phyloP scores from a whole-genome alignment of 805 yeast species.

The Lachancea mirantina region DNA sequence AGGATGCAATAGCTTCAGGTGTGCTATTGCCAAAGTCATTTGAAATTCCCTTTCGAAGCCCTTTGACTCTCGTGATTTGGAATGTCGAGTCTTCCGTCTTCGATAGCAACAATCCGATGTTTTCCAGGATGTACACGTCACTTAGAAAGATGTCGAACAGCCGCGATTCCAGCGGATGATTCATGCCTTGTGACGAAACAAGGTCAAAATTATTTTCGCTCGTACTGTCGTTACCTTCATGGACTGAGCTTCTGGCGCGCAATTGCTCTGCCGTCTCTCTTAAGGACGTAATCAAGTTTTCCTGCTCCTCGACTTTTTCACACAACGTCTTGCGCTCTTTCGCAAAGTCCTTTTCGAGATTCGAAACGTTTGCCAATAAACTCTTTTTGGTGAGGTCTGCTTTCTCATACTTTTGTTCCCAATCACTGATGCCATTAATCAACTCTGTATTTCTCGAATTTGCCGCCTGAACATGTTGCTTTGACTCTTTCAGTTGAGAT shows the following conservation, averaged over 20 bases:
- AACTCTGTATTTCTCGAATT: constrained; percentile 12
- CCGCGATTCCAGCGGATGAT: constrained; percentile 5
- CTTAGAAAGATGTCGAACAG: constrained; percentile 36
- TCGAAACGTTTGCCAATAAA: constrained; percentile 58
- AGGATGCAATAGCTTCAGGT: constrained; percentile 32
- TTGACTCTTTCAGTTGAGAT: constrained; percentile 8
- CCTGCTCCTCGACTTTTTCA: constrained; percentile 43
- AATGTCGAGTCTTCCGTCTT: constrained; percentile 32
- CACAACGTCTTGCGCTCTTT: constrained; percentile 46
- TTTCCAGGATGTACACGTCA: constrained; percentile 55
- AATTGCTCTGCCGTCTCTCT: constrained; percentile 24
- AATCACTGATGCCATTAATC: constrained; percentile 10
- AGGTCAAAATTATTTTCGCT: constrained; percentile 1
- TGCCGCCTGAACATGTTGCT: constrained; percentile 12
- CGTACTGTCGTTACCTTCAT: constrained; percentile 1
- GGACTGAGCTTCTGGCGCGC: too few relatives aligned
- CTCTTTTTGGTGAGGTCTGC: constrained; percentile 48
- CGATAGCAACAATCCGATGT: constrained; percentile 59
- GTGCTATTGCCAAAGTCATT: constrained; percentile 29
- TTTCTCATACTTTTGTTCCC: constrained; percentile 18
- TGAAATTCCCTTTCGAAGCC: constrained; percentile 47
- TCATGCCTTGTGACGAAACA: not conserved
- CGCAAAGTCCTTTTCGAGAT: constrained; percentile 52
- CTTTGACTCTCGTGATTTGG: constrained; percentile 70
- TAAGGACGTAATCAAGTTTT: constrained; percentile 39